phyloP scores from a whole-genome alignment of 1,139 yeast genomes.

The Suhomyces maxii region DNA sequence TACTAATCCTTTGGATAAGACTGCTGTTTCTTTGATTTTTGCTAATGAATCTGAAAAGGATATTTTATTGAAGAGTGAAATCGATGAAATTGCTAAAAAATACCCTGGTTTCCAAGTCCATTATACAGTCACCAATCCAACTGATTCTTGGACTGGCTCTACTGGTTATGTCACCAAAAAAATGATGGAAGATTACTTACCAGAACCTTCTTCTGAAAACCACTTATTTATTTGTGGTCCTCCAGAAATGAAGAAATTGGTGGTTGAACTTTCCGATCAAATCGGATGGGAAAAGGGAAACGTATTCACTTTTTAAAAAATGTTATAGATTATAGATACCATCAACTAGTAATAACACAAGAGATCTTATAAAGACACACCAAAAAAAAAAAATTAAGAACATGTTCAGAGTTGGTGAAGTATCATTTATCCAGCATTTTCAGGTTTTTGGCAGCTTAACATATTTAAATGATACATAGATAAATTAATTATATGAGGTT shows the following conservation, averaged over 20 bases:
- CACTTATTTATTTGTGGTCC: constrained; percentile 77
- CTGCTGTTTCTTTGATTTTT: constrained; percentile 59
- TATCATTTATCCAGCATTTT: too few species aligned
- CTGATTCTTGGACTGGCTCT: constrained; percentile 54
- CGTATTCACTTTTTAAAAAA: constrained; percentile 61
- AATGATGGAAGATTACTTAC: constrained; percentile 50
- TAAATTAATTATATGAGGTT: too few species aligned
- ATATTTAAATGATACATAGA: too few species aligned
- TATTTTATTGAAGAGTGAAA: constrained; percentile 64
- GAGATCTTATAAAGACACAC: background rate
- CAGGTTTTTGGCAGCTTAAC: too few species aligned
- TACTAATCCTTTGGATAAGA: constrained; percentile 64
- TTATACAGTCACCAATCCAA: constrained; percentile 43
- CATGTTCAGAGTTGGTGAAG: too few species aligned
- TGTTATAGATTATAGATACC: background rate
- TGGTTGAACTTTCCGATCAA: constrained; percentile 51
- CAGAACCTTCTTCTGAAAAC: constrained; percentile 37
- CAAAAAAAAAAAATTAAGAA: too few species aligned
- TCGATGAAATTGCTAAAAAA: constrained; percentile 63
- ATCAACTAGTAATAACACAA: background rate
- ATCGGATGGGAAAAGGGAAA: constrained; percentile 63
- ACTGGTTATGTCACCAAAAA: constrained; percentile 62
- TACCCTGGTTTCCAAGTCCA: constrained; percentile 62
- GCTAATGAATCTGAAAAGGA: constrained; percentile 76
- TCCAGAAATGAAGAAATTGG: constrained; percentile 59